Evolutionary conservation across 352 stramenopile genomes (phyloP).

Genomic region (Sclerospora graminicola): DNA sequence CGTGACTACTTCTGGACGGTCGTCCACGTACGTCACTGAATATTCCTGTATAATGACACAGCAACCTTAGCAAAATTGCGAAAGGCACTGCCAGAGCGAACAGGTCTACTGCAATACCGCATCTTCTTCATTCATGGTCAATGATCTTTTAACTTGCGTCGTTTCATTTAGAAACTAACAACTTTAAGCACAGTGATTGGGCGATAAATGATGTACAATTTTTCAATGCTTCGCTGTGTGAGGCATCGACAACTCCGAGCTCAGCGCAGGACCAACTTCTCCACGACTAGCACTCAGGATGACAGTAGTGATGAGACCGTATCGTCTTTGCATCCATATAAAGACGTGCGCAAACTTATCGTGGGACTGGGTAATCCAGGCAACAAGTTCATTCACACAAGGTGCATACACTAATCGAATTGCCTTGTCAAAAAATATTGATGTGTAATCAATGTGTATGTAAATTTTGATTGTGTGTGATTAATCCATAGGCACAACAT

Average conservation of each 20-base stretch:
- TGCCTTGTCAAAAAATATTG: background rate
- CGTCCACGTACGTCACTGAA: too few species aligned
- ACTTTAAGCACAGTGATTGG: too few species aligned
- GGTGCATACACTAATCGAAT: constrained; percentile 19
- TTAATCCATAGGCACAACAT: constrained; percentile 63
- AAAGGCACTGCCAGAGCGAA: too few species aligned
- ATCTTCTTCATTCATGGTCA: too few species aligned
- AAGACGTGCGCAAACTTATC: constrained; percentile 69
- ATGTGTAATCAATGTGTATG: background rate
- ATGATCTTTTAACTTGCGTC: too few species aligned
- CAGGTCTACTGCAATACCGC: too few species aligned
- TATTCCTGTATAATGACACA: too few species aligned
- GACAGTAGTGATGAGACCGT: background rate
- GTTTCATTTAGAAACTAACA: too few species aligned
- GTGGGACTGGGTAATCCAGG: constrained; percentile 80
- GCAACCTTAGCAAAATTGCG: too few species aligned
- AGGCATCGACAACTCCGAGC: constrained; percentile 1
- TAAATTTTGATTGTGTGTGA: too few species aligned
- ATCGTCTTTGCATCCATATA: constrained; percentile 17
- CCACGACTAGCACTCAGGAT: background rate
- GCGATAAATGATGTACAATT: too few species aligned
- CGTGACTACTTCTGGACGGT: too few species aligned
- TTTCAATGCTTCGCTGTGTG: constrained; percentile 8
- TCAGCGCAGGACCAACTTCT: constrained; percentile 4
- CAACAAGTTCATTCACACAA: constrained; percentile 70